These are phyloP conservation scores for Tolypocladium cylindrosporum DNA, from an alignment of 2,329 filamentous ascomycete genomes.

Conservation along the genomic window DNA sequence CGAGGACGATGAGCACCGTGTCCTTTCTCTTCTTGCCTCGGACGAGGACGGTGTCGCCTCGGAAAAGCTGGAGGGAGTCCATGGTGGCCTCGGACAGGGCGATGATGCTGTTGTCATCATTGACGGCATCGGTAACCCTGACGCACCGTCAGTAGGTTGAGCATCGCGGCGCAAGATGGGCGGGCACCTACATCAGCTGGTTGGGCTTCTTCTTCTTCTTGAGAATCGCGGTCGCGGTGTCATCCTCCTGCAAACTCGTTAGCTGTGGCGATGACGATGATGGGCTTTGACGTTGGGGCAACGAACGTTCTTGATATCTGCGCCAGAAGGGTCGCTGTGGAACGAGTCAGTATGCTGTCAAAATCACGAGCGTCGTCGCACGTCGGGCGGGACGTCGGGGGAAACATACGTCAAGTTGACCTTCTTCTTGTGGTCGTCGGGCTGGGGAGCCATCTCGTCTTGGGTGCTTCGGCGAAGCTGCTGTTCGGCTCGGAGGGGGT, in stretches of 20 bases:
- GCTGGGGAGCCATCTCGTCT: constrained; percentile 61
- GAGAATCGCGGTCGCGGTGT: constrained; percentile 89
- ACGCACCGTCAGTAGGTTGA: constrained; percentile 11
- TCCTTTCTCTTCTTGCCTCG: constrained; percentile 99
- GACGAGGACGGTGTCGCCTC: constrained; percentile 93
- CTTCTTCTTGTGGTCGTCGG: constrained; percentile 66
- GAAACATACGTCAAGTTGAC: constrained; percentile 66
- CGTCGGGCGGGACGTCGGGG: neutral
- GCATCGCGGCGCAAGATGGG: neutral
- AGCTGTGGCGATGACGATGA: constrained; percentile 8
- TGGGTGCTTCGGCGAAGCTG: constrained; percentile 17
- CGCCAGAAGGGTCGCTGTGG: constrained; percentile 75
- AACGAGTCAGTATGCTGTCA: constrained; percentile 21
- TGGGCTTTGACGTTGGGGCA: constrained; percentile 8
- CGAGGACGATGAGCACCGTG: constrained; percentile 92
- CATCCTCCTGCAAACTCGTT: constrained; percentile 58
- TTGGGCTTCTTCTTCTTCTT: constrained; percentile 99
- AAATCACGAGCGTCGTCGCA: neutral
- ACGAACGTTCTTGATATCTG: constrained; percentile 74
- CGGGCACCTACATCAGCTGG: constrained; percentile 71
- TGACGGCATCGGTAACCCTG: constrained; percentile 95
- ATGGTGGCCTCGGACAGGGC: constrained; percentile 97
- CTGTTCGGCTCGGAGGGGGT: constrained; percentile 11
- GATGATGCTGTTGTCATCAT: constrained; percentile 99
- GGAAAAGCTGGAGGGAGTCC: constrained; percentile 96